phyloP scores from a whole-genome alignment of 2,329 filamentous ascomycete genomes.

The Arthroderma uncinatum region DNA sequence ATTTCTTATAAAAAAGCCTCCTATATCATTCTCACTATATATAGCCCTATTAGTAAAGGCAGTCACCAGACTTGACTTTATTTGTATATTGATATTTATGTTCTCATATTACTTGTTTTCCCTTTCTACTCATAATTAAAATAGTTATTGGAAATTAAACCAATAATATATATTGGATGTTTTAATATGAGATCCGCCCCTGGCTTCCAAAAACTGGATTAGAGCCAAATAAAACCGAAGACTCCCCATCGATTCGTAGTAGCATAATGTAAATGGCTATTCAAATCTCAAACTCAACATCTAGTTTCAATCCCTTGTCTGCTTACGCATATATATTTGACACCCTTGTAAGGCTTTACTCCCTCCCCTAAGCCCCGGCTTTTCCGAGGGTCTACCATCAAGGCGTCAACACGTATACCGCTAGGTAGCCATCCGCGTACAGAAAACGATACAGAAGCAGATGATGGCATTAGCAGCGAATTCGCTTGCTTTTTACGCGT shows the following conservation, averaged over 20 bases:
- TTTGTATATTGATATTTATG: too few relatives aligned
- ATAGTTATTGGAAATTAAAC: too few relatives aligned
- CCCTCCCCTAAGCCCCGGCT: conserved; percentile 76
- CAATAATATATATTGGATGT: too few relatives aligned
- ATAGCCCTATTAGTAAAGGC: not conserved
- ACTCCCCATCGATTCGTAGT: too few relatives aligned
- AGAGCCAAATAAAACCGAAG: not conserved
- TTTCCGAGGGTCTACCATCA: conserved; percentile 59
- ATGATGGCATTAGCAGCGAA: conserved; percentile 68
- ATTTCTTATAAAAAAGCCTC: too few relatives aligned
- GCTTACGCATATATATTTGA: conserved; percentile 82
- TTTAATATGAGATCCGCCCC: not conserved
- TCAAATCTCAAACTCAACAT: conserved; percentile 18
- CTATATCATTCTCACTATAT: not conserved
- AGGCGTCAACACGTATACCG: conserved; percentile 51
- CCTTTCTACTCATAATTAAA: too few relatives aligned
- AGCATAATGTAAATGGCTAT: not conserved
- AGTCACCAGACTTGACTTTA: too few relatives aligned
- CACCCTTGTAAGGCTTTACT: conserved; percentile 92
- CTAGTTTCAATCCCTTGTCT: conserved; percentile 42
- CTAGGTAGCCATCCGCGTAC: conserved; percentile 55
- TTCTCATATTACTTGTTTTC: too few relatives aligned
- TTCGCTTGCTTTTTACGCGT: conserved; percentile 32
- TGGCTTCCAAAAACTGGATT: not conserved
- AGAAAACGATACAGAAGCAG: conserved; percentile 55